These are phyloP conservation scores for Cladosporium halotolerans DNA, from an alignment of 2,329 filamentous ascomycete genomes.

Conservation along the genomic window DNA sequence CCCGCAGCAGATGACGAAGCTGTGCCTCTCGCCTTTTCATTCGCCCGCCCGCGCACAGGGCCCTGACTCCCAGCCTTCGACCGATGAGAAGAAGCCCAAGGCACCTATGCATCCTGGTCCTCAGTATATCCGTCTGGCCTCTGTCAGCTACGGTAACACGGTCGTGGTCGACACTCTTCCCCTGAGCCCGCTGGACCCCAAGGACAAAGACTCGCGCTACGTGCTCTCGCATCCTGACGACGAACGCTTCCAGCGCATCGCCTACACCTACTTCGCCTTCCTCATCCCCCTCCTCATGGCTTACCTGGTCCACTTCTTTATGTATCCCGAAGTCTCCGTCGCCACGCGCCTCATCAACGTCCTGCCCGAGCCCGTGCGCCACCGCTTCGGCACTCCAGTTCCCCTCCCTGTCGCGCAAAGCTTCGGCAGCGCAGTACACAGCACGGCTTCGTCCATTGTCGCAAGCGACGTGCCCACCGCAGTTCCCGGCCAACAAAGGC, in stretches of 20 bases:
- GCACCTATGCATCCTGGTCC: conserved; percentile 31
- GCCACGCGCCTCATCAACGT: conserved; percentile 42
- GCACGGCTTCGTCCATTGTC: conserved; percentile 18
- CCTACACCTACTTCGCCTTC: conserved; percentile 52
- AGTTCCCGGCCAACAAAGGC: conserved; percentile 10
- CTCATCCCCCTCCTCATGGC: conserved; percentile 58
- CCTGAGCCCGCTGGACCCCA: conserved; percentile 47
- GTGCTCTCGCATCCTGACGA: conserved; percentile 57
- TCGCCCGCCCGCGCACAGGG: conserved; percentile 30
- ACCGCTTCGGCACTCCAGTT: conserved; percentile 21
- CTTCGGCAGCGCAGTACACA: conserved; percentile 23
- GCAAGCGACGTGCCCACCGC: conserved; percentile 5
- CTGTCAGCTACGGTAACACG: conserved; percentile 72
- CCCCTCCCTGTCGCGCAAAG: conserved; percentile 10
- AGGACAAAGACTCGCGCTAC: conserved; percentile 54
- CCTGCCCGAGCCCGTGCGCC: conserved; percentile 47
- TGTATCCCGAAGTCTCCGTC: conserved; percentile 30
- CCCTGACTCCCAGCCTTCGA: conserved; percentile 21
- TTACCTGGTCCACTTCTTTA: conserved; percentile 59
- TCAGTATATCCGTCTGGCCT: conserved; percentile 69
- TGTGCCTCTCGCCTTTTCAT: conserved; percentile 41
- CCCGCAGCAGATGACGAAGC: conserved; percentile 53
- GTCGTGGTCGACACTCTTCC: conserved; percentile 75
- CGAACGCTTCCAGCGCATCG: conserved; percentile 46
- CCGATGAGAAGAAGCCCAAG: conserved; percentile 16